Conservation (phyloP, 1,284 basidiomycete genomes). For the Xerocomus nothofagi region DNA sequence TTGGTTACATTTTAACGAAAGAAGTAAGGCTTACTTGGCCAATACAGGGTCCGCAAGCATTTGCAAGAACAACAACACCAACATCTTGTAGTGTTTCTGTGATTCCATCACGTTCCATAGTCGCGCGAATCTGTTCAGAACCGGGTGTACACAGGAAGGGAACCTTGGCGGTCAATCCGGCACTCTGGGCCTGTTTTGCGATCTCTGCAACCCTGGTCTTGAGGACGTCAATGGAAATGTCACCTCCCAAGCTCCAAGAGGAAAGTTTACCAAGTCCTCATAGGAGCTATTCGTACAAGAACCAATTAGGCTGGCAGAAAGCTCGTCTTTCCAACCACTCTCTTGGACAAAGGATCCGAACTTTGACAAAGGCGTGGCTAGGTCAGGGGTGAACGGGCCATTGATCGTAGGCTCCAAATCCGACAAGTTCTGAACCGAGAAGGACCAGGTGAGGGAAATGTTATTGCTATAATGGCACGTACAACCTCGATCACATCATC, state of each 20-base stretch:
- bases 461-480: slow-evolving; percentile 31
- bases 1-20: slow-evolving; percentile 3
- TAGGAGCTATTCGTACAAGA: slow-evolving; percentile 99
- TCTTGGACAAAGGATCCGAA: slow-evolving; percentile 82
- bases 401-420: slow-evolving; percentile 95
- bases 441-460: not conserved
- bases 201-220: slow-evolving; percentile 78
- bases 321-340: slow-evolving; percentile 89
- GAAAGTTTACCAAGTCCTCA: slow-evolving; percentile 77
- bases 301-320: slow-evolving; percentile 92
- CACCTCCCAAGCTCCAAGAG: not conserved
- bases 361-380: slow-evolving; percentile 93
- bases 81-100: slow-evolving; percentile 81
- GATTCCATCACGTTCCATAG: slow-evolving; percentile 93
- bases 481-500: slow-evolving; percentile 95
- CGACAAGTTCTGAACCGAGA: slow-evolving; percentile 69
- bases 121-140: slow-evolving; percentile 96
- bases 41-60: slow-evolving; percentile 98
- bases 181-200: slow-evolving; percentile 86
- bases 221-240: slow-evolving; percentile 24
- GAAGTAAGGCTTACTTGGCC: slow-evolving; percentile 66
- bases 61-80: slow-evolving; percentile 91
- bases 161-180: slow-evolving; percentile 81
- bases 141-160: slow-evolving; percentile 98
- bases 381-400: slow-evolving; percentile 97